These are phyloP conservation scores for Phytophthora hybrid DNA, from an alignment of 352 stramenopile species.

Conservation along the genomic window DNA sequence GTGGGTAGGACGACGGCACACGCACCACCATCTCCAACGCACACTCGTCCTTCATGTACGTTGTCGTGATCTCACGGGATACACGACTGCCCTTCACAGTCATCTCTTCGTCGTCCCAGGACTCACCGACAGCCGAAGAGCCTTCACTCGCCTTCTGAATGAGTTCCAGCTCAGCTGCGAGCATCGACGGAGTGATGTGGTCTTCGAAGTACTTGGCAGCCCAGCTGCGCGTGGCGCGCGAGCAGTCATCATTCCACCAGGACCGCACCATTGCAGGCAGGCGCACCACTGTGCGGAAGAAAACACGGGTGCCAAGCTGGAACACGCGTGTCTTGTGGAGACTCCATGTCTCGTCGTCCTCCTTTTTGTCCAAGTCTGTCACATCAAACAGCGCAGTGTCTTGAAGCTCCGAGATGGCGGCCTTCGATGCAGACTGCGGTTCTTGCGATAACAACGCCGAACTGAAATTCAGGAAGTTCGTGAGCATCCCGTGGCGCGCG, in stretches of 20 bases:
- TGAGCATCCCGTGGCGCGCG: conserved; percentile 61
- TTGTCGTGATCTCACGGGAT: conserved; percentile 90
- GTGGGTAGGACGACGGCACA: conserved; percentile 88
- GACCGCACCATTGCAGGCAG: conserved; percentile 89
- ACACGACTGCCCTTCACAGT: conserved; percentile 88
- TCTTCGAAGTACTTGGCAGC: conserved; percentile 91
- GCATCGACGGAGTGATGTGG: conserved; percentile 83
- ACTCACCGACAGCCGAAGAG: conserved; percentile 33
- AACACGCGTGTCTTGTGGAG: conserved; percentile 57
- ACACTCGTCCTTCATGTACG: conserved; percentile 95
- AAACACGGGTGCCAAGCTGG: conserved; percentile 66
- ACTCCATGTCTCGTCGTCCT: conserved; percentile 39
- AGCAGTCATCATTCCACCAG: conserved; percentile 93
- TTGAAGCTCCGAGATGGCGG: conserved; percentile 43
- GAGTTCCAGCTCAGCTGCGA: conserved; percentile 78
- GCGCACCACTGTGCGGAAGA: conserved; percentile 85
- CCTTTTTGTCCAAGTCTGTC: conserved; percentile 43
- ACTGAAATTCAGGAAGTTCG: conserved; percentile 70
- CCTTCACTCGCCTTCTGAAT: conserved; percentile 71
- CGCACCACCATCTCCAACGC: conserved; percentile 91
- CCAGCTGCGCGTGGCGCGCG: conserved; percentile 81
- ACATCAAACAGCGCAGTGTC: conserved; percentile 62
- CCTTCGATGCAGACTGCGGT: conserved; percentile 38
- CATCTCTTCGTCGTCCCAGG: conserved; percentile 86
- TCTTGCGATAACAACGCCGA: conserved; percentile 76